Evolutionary conservation across 768 basidiomycete genomes (phyloP).

Genomic region (Tulasnella sp.): DNA sequence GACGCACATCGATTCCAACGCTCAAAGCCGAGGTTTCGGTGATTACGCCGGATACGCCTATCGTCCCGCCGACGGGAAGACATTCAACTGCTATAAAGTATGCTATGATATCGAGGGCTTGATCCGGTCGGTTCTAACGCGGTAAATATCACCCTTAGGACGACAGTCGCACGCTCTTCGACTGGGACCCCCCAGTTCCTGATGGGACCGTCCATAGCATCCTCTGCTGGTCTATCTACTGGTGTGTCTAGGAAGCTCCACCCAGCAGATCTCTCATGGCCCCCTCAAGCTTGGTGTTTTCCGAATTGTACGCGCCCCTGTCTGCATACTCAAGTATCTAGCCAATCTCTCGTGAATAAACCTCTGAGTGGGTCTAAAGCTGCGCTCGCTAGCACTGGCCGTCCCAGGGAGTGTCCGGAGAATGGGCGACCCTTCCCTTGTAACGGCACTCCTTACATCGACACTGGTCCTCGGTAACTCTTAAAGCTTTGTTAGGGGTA

Average conservation of each 20-base stretch:
- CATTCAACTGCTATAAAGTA: background rate
- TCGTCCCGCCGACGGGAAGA: background rate
- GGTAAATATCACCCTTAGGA: background rate
- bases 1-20: background rate
- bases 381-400: too few relatives aligned
- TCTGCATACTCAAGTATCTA: background rate
- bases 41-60: background rate
- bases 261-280: background rate
- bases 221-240: background rate
- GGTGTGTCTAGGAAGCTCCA: background rate
- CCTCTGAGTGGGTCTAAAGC: too few relatives aligned
- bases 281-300: background rate
- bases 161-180: background rate
- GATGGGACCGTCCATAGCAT: background rate
- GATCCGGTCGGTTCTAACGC: background rate
- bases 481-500: too few relatives aligned
- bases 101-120: background rate
- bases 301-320: background rate
- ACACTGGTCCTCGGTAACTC: too few relatives aligned
- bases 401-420: too few relatives aligned
- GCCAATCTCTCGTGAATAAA: background rate
- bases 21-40: background rate
- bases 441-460: too few relatives aligned
- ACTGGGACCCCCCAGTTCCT: background rate
- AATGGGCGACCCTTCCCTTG: too few relatives aligned